Evolutionary conservation across 345 rosid species (phyloP), one percentile per base, ranked within the genome.

Genomic region (Excoecaria agallocha): DNA sequence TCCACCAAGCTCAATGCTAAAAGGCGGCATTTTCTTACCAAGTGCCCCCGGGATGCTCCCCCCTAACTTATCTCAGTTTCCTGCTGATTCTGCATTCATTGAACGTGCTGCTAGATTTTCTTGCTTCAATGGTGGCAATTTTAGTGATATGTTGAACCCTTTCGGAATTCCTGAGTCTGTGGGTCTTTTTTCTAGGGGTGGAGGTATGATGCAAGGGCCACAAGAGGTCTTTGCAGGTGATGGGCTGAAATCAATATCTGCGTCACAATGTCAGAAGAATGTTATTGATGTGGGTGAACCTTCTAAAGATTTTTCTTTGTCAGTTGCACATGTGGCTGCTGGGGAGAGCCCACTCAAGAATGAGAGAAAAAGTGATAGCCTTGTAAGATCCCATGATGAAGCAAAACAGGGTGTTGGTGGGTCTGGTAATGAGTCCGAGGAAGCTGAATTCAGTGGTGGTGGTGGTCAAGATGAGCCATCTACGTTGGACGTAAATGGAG

Each of bases 91-190:
- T 12, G 97, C 89, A 0, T 92, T 95, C 79, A 92, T 91, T 69
- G 98, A 95, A 87, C 95, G 98, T 66, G 97, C 99, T 0, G 98
- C 98, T n/a, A 82, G 91, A 86, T 89, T 90, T 83, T 95, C 99
- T 0, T 86, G 89, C 64, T 93, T 95, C 71, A 84, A 78, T 63
- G 89, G 91, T 75, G 97, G 97, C 41, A 89, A 83, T 81, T 87
- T 92, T 72, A 81, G 87, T 80, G 96, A 87, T 71, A 82, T 87
- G 88, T 80, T 86, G 82, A 88, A 80, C 69, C 84, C 93, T 76
- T 87, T 88, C 69, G 85, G 86, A 75, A 64, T 83, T 70, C 83
- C 88, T 35, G 97, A 90, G 56, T 56, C 94, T 0, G 77, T 87
- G 81, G 90, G 85, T 61, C 79, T 87, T 72, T 89, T 80, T 82